Conservation (phyloP, 148 eudicot genomes). For the Persicaria maculosa region DNA sequence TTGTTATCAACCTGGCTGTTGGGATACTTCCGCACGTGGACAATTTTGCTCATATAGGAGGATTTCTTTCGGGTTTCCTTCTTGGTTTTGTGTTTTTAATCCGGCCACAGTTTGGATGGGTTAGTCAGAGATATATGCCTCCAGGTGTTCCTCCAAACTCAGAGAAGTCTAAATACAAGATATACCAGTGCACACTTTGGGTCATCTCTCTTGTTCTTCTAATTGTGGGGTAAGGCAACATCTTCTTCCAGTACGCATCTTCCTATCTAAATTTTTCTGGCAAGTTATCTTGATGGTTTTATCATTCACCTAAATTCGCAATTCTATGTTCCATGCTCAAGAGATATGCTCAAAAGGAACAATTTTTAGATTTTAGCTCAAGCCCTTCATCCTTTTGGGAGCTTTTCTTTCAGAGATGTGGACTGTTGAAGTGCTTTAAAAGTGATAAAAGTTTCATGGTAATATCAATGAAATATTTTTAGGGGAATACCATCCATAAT, state of each 20-base stretch:
- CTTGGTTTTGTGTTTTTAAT: conserved; percentile 82
- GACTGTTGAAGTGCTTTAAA: background rate
- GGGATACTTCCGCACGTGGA: conserved; percentile 90
- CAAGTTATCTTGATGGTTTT: background rate
- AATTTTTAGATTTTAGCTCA: background rate
- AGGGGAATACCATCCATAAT: background rate
- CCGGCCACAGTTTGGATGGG: conserved; percentile 78
- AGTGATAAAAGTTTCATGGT: background rate
- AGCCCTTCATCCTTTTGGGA: background rate
- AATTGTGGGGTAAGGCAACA: conserved; percentile 49
- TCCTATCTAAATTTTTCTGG: background rate
- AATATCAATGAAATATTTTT: background rate
- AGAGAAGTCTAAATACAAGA: conserved; percentile 48
- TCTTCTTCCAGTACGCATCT: background rate
- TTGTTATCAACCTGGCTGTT: conserved; percentile 57
- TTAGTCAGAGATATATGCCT: conserved; percentile 43
- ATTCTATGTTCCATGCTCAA: background rate
- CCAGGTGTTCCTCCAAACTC: conserved; percentile 27
- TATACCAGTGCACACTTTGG: conserved; percentile 56
- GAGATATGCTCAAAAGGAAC: background rate
- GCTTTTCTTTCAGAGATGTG: background rate
- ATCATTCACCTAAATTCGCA: background rate
- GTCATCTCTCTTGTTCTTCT: conserved; percentile 50
- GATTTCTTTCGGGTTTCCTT: conserved; percentile 74
- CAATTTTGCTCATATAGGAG: conserved; percentile 94